Evolutionary conservation across 169 alveolate genomes (phyloP).

Genomic region (Plasmodium malariae): DNA sequence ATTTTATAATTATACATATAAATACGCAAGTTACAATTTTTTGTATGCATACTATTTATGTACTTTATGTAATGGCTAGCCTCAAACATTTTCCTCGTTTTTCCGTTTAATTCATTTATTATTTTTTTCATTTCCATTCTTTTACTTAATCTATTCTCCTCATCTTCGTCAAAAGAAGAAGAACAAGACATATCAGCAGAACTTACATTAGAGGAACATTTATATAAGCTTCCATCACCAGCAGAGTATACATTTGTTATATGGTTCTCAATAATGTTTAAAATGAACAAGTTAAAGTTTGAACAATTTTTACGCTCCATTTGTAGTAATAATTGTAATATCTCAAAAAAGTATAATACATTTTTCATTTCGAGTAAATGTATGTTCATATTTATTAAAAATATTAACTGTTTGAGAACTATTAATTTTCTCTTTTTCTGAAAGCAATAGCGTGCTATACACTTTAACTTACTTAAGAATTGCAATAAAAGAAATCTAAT

Average conservation of each 20-base stretch:
- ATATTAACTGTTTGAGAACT: slow-evolving; percentile 20
- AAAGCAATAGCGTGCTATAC: slow-evolving; percentile 23
- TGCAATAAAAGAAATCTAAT: slow-evolving; percentile 26
- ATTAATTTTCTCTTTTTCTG: neutral
- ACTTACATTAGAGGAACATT: neutral
- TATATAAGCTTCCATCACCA: neutral
- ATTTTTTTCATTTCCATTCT: neutral
- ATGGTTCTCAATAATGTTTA: slow-evolving; percentile 15
- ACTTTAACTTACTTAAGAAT: slow-evolving; percentile 26
- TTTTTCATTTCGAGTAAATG: slow-evolving; percentile 24
- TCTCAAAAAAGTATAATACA: slow-evolving; percentile 9
- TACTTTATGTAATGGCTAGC: slow-evolving; percentile 34
- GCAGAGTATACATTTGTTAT: neutral
- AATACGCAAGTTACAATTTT: neutral
- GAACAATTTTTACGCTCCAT: slow-evolving; percentile 7
- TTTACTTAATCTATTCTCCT: neutral
- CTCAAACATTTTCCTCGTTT: neutral
- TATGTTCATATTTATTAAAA: slow-evolving; percentile 27
- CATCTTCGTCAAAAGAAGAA: neutral
- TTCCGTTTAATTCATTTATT: neutral
- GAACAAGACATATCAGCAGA: slow-evolving; percentile 1
- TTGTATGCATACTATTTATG: slow-evolving; percentile 15
- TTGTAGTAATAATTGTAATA: slow-evolving; percentile 10
- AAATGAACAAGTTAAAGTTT: slow-evolving; percentile 49
- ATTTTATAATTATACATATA: slow-evolving; percentile 10